phyloP scores from a whole-genome alignment of 306 rosid genomes.

The Styphnolobium japonicum region DNA sequence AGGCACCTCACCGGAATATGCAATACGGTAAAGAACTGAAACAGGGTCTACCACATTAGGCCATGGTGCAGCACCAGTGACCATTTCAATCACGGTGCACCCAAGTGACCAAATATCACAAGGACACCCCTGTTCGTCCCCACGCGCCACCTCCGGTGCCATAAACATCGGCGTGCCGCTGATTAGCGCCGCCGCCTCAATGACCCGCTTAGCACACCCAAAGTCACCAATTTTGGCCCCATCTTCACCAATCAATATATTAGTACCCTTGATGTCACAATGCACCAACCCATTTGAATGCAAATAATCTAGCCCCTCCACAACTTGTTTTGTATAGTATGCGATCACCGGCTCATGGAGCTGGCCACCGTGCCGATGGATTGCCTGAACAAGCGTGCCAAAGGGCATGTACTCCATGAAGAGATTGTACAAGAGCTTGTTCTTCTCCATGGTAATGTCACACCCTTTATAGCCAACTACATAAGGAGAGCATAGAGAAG shows the following conservation, averaged over 20 bases:
- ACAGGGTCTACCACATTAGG: conserved; percentile 52
- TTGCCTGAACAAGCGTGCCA: conserved; percentile 47
- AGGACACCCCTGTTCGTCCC: conserved; percentile 66
- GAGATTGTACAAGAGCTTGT: conserved; percentile 54
- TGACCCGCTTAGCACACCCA: conserved; percentile 65
- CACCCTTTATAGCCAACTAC: conserved; percentile 62
- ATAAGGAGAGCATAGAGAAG: conserved; percentile 56
- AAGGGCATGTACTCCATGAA: conserved; percentile 71
- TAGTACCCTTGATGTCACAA: conserved; percentile 85
- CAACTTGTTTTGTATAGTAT: conserved; percentile 42
- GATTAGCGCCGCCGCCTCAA: background rate
- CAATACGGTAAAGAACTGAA: conserved; percentile 59
- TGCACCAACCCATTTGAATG: conserved; percentile 74
- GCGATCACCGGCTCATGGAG: conserved; percentile 34
- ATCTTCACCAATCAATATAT: conserved; percentile 53
- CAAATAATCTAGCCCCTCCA: conserved; percentile 63
- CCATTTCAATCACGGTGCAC: conserved; percentile 82
- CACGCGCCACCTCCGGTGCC: conserved; percentile 94
- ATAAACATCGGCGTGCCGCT: conserved; percentile 84
- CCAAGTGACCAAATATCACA: conserved; percentile 92
- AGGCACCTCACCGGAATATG: conserved; percentile 57
- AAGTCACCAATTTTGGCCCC: conserved; percentile 83
- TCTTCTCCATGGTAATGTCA: conserved; percentile 55
- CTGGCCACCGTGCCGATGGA: conserved; percentile 38
- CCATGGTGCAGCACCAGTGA: conserved; percentile 65